These are phyloP conservation scores for Sarocladium brachiariae DNA, from an alignment of 2,329 filamentous ascomycete genomes.

Conservation along the genomic window DNA sequence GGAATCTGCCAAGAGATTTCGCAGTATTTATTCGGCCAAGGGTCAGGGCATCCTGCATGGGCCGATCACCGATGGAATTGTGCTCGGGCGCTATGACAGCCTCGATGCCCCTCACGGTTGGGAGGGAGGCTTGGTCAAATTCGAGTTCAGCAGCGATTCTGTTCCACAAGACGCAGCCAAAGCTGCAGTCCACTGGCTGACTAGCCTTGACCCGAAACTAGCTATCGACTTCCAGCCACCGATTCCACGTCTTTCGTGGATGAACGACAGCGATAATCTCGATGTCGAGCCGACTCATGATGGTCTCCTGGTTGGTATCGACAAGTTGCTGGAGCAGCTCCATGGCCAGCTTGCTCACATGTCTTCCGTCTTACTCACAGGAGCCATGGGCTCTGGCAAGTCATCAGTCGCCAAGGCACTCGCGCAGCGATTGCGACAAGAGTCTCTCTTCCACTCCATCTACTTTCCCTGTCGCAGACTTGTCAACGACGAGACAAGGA, in stretches of 20 bases:
- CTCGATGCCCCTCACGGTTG: constrained; percentile 55
- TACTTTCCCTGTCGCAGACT: constrained; percentile 85
- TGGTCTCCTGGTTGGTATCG: constrained; percentile 74
- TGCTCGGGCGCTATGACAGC: constrained; percentile 55
- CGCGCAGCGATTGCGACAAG: constrained; percentile 63
- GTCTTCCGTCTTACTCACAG: constrained; percentile 84
- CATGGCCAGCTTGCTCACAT: constrained; percentile 72
- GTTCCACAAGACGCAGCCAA: constrained; percentile 34
- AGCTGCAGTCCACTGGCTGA: constrained; percentile 58
- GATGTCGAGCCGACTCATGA: constrained; percentile 51
- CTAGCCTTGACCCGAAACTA: constrained; percentile 69
- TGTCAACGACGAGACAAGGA: constrained; percentile 82
- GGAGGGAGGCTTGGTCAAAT: constrained; percentile 77
- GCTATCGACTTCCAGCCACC: constrained; percentile 70
- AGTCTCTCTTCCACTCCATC: constrained; percentile 71
- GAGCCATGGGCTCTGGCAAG: constrained; percentile 86
- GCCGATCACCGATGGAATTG: constrained; percentile 81
- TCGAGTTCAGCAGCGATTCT: constrained; percentile 45
- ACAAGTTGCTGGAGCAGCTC: constrained; percentile 65
- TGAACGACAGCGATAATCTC: constrained; percentile 34
- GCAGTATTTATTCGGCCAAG: constrained; percentile 60
- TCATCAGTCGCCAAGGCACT: constrained; percentile 72
- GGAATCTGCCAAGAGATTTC: constrained; percentile 65
- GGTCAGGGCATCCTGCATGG: constrained; percentile 66
- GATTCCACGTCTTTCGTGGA: constrained; percentile 57